phyloP scores from a whole-genome alignment of 139 green algal genomes.

The Micractinium conductrix region DNA sequence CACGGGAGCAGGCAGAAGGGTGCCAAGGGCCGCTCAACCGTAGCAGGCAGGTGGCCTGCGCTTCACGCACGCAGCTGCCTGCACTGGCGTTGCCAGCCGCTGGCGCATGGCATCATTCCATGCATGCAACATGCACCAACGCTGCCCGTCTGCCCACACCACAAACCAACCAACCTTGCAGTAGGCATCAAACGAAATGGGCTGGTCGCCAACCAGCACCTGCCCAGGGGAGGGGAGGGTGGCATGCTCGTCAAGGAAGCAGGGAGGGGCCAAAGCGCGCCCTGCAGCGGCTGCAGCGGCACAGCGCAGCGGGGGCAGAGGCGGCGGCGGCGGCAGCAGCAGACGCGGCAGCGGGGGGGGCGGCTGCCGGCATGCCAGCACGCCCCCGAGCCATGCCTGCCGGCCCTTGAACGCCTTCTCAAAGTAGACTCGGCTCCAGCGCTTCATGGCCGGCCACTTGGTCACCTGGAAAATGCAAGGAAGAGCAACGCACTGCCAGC shows the following conservation, averaged over 20 bases:
- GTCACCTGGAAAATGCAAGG: conserved; percentile 30
- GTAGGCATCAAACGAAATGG: conserved; percentile 75
- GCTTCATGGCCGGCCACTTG: conserved; percentile 64
- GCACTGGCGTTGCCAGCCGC: too few relatives aligned
- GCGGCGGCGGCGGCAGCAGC: background rate
- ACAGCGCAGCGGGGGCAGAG: too few relatives aligned
- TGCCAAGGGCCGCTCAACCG: too few relatives aligned
- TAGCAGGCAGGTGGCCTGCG: too few relatives aligned
- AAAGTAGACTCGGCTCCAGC: conserved; percentile 71
- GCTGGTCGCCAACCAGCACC: conserved; percentile 24
- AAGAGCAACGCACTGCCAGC: too few relatives aligned
- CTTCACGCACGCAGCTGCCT: too few relatives aligned
- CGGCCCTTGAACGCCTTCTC: conserved; percentile 54
- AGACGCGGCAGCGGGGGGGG: background rate
- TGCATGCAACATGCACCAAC: too few relatives aligned
- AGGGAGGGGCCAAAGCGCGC: background rate
- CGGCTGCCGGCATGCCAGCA: background rate
- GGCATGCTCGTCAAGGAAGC: background rate
- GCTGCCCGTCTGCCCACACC: too few relatives aligned
- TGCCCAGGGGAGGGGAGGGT: background rate
- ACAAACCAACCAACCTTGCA: too few relatives aligned
- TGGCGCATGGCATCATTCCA: too few relatives aligned
- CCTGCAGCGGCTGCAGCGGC: too few relatives aligned
- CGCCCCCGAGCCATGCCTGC: conserved; percentile 54
- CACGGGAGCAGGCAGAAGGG: too few relatives aligned